Percentiles rank a stretch among this genome's conserved stretches.
phyloP scores from a whole-genome alignment of 495 filamentous ascomycete genomes.

The Aspergillus cavernicola region DNA sequence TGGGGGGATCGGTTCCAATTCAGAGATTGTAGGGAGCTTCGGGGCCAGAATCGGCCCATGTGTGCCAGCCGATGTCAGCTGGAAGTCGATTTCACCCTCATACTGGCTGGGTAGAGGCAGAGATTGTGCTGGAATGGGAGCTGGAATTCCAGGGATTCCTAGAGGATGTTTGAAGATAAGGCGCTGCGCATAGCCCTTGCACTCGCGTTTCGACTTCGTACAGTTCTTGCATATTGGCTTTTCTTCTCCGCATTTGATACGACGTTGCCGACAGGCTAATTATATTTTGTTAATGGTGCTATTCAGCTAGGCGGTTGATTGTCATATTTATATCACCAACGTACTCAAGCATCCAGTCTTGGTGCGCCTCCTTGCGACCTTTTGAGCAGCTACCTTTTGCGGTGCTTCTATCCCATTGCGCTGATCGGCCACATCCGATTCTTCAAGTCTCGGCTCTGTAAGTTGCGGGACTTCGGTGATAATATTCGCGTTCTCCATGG shows the following conservation, averaged over 20 bases:
- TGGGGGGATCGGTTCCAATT: constrained; percentile 12
- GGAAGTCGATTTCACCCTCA: constrained; percentile 21
- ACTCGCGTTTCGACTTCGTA: constrained; percentile 88
- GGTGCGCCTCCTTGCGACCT: constrained; percentile 63
- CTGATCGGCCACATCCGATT: not conserved
- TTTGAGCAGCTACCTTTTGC: constrained; percentile 20
- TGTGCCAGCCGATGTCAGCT: constrained; percentile 28
- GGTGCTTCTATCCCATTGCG: not conserved
- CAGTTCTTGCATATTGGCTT: constrained; percentile 89
- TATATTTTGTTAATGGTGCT: not conserved
- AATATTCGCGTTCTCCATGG: constrained; percentile 16
- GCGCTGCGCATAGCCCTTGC: constrained; percentile 91
- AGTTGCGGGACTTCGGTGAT: constrained; percentile 1
- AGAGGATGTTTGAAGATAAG: constrained; percentile 90
- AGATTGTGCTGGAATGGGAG: constrained; percentile 17
- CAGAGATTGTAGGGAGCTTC: constrained; percentile 18
- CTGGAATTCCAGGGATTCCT: constrained; percentile 45
- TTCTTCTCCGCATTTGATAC: constrained; percentile 97
- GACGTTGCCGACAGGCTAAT: constrained; percentile 83
- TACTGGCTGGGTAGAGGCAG: constrained; percentile 22
- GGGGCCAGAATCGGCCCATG: constrained; percentile 37
- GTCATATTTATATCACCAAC: not conserved
- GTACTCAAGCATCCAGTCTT: constrained; percentile 96
- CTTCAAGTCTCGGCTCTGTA: constrained; percentile 1
- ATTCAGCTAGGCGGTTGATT: not conserved